Base-by-base conservation (phyloP, 1,139 yeast genomes). In the Taphrina communis region DNA sequence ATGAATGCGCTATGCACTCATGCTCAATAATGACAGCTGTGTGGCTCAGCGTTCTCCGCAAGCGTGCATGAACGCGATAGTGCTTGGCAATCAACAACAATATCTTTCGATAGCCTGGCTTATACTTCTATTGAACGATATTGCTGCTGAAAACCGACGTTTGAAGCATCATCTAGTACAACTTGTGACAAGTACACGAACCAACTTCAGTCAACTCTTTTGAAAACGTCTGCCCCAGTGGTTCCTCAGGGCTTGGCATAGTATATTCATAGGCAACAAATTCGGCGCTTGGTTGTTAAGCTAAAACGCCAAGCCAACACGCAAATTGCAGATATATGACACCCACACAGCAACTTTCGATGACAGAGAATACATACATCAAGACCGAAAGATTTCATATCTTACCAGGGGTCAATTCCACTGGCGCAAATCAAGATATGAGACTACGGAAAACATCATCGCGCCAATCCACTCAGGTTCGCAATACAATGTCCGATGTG, bases 31-130 rank as follows among this genome's bases (percentile, higher is more conserved):
- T 12, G 48, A 44, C n/a, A 17, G n/a, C 31, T 25, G 31, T 44
- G 48, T 44, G 48, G 48, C 48, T 14, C n/a, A 44, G 48, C 48
- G 1, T n/a, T 44, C 48, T 44, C 48, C 48, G n/a, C 48, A 14
- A 11, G 12, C 48, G 48, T n/a, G 48, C 48, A n/a, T 44, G 19
- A n/a, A 25, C 2, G 8, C 48, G 19, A 44, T 12, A 44, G 48
- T 44, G 48, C 48, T 44, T 44, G 48, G 48, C 48, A 44, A 7
- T 14, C 19, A n/a, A 44, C 19, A 44, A 39, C 31, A 25, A 25
- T 1, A 25, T 25, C 31, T 2, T 25, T 25, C 31, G 31, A 25
- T 25, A 25, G 31, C 31, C 31, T 25, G 31, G 4, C 31, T 25
- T 4, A 25, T 25, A 25, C 31, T 1, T 25, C 31, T 25, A 25